phyloP scores from a whole-genome alignment of 164 flowering plant genomes.

The Piper longum region DNA sequence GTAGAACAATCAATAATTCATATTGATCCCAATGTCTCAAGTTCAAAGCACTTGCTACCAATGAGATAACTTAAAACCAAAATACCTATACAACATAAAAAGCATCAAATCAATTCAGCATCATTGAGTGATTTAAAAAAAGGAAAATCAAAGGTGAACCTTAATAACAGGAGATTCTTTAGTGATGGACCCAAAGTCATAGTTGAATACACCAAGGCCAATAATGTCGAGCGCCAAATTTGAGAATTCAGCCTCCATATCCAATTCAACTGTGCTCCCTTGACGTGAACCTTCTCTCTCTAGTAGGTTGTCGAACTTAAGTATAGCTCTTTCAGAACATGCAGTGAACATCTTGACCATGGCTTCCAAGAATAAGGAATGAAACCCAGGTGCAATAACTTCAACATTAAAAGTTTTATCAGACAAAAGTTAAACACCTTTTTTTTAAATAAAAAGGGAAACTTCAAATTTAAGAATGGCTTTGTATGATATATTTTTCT shows the following conservation, averaged over 20 bases:
- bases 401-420: constrained; percentile 5
- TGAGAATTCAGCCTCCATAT: constrained; percentile 96
- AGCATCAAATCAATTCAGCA: not conserved
- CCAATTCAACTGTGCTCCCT: constrained; percentile 42
- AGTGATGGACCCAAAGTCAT: constrained; percentile 89
- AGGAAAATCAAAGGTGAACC: constrained; percentile 21
- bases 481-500: not conserved
- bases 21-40: too few species aligned
- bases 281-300: constrained; percentile 19
- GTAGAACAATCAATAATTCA: too few species aligned
- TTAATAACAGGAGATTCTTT: constrained; percentile 95
- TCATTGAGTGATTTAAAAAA: not conserved
- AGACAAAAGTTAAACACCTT: not conserved
- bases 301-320: constrained; percentile 55
- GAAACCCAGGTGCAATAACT: constrained; percentile 97
- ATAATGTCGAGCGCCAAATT: constrained; percentile 93
- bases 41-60: not conserved
- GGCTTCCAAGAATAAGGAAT: constrained; percentile 75
- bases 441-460: too few species aligned
- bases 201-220: constrained; percentile 90
- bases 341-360: constrained; percentile 62
- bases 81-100: not conserved
- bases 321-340: constrained; percentile 57
- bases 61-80: too few species aligned
- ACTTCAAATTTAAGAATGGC: not conserved